Base-by-base conservation (phyloP, 805 yeast genomes). In the Saturnispora besseyi region DNA sequence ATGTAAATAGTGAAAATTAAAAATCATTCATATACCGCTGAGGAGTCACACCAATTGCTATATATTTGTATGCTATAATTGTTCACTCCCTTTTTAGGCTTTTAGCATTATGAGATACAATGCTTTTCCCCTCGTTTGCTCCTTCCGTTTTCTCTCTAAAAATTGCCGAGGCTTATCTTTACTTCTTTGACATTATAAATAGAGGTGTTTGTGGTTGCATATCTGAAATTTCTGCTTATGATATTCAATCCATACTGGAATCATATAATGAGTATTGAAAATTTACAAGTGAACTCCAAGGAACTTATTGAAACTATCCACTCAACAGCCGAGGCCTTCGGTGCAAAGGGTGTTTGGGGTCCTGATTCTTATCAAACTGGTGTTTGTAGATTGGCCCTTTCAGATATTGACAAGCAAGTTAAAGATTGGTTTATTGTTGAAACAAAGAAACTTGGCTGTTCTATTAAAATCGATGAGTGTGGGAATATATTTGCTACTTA, bases 401-500 rank as follows among this genome's bases (percentile, higher is more conserved):
- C 75, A 24, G 85, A 81, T 54, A 74, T 76, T 33, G 89, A 83
- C 57, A 80, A 80, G 55, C 62, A 69, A 30, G 83, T 83, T 15
- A 73, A 82, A 51, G 83, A 82, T 55, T 82, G 88, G 88, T 78
- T 81, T 56, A 68, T 76, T 31, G 59, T 55, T 10, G 84, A 82
- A 59, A 69, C 78, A 4, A 68, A 68, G 48, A 49, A 61, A 7
- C 60, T 81, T 33, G 87, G 86, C 0, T 83, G 88, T 59, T 60
- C 66, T 30, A 72, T 82, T 29, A 76, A 72, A 30, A 66, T 82
- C 32, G 90, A 83, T 63, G 72, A 77, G 55, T 72, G 83, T 62
- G 90, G 90, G 21, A 81, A 78, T 62, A 80, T 83, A 21, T 83
- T 82, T 65, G 83, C 84, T 8, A 69, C 77, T 10, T 79, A 72